Percentiles rank a stretch among this genome's conserved stretches.
These are phyloP conservation scores for Aspergillus sclerotiicarbonarius DNA, from an alignment of 495 filamentous ascomycete species.

Conservation along the genomic window DNA sequence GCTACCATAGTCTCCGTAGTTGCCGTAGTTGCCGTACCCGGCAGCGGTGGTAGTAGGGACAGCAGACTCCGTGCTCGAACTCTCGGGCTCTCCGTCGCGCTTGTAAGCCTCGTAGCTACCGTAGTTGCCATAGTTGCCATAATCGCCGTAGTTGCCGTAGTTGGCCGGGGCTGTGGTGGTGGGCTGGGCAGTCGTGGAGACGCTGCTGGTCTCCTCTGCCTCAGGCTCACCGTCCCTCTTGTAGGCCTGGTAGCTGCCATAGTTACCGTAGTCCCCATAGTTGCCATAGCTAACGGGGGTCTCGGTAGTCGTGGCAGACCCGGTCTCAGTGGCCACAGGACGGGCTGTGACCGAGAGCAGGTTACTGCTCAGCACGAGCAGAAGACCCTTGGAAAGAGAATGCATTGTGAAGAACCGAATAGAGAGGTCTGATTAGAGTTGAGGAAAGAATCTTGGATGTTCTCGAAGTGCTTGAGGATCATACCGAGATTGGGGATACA, in stretches of 20 bases:
- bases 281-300: constrained; percentile 13
- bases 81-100: constrained; percentile 2
- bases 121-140: constrained; percentile 13
- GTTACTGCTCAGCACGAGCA: constrained; percentile 11
- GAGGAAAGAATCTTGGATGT: neutral
- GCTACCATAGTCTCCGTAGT: constrained; percentile 14
- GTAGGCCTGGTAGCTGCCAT: constrained; percentile 14
- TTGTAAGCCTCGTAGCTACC: constrained; percentile 10
- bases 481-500: neutral
- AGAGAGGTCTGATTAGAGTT: neutral
- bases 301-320: neutral
- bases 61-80: neutral
- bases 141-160: constrained; percentile 11
- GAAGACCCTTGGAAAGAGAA: constrained; percentile 7
- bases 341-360: neutral
- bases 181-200: neutral
- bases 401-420: constrained; percentile 3
- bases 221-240: neutral
- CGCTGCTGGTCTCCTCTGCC: neutral
- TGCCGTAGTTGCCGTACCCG: constrained; percentile 15
- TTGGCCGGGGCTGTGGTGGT: neutral
- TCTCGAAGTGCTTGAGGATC: neutral
- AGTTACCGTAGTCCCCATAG: constrained; percentile 16
- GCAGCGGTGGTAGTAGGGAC: neutral
- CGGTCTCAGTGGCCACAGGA: neutral